Evolutionary conservation across 352 stramenopile species (phyloP).

Genomic region (Elongisporangium undulatum): DNA sequence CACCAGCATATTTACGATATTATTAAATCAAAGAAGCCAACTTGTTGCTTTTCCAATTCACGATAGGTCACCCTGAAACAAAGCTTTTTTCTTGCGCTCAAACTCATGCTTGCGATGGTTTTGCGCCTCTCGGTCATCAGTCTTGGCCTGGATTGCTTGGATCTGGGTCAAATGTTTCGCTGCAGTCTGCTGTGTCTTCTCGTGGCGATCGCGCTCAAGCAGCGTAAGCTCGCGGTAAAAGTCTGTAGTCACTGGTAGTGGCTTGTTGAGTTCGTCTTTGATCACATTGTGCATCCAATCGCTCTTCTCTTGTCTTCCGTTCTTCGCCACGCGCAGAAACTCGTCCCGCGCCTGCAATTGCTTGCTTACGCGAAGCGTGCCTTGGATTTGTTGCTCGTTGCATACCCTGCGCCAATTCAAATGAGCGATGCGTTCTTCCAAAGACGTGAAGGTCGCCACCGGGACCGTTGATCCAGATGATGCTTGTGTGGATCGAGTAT

Average conservation of each 20-base stretch:
- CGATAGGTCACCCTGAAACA: slow-evolving; percentile 18
- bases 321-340: slow-evolving; percentile 46
- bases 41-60: neutral
- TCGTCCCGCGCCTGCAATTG: slow-evolving; percentile 60
- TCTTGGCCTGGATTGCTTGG: slow-evolving; percentile 44
- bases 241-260: slow-evolving; percentile 40
- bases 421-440: slow-evolving; percentile 64
- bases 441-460: slow-evolving; percentile 35
- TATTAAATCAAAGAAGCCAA: neutral
- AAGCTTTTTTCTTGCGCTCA: slow-evolving; percentile 59
- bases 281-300: slow-evolving; percentile 55
- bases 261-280: slow-evolving; percentile 44
- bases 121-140: slow-evolving; percentile 40
- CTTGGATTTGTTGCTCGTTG: slow-evolving; percentile 68
- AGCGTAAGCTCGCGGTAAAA: slow-evolving; percentile 21
- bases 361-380: slow-evolving; percentile 48
- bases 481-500: neutral
- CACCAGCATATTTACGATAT: neutral
- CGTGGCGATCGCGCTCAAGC: slow-evolving; percentile 8
- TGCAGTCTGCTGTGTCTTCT: slow-evolving; percentile 13
- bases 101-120: slow-evolving; percentile 47
- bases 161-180: slow-evolving; percentile 43
- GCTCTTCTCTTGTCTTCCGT: slow-evolving; percentile 25
- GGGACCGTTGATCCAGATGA: neutral
- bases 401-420: slow-evolving; percentile 70